Evolutionary conservation across 1,284 basidiomycete species (phyloP).

Genomic region (Erythrobasidium hasegawianum): DNA sequence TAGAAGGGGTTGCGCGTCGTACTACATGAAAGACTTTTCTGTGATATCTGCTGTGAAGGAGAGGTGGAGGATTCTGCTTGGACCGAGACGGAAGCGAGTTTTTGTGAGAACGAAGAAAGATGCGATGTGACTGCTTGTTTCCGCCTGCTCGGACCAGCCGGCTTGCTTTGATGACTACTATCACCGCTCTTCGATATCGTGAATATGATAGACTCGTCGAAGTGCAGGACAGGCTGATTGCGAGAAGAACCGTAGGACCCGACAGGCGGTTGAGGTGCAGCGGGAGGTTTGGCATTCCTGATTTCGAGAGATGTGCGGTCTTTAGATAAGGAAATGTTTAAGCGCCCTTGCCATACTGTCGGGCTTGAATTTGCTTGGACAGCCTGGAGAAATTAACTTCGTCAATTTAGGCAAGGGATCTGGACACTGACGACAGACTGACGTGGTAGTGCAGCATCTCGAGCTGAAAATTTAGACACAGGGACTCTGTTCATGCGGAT

Average conservation of each 20-base stretch:
- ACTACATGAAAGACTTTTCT: not conserved
- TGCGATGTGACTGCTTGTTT: not conserved
- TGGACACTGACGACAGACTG: slow-evolving; percentile 38
- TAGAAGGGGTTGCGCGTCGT: not conserved
- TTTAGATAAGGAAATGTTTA: slow-evolving; percentile 7
- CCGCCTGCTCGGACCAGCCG: not conserved
- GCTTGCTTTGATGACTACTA: not conserved
- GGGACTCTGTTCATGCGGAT: slow-evolving; percentile 62
- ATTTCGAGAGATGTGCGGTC: slow-evolving; percentile 17
- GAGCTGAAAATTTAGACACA: slow-evolving; percentile 76
- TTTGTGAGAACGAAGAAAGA: not conserved
- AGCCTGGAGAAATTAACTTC: too few species aligned
- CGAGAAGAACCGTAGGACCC: not conserved
- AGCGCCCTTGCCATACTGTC: slow-evolving; percentile 30
- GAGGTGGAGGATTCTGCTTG: not conserved
- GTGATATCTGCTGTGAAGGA: not conserved
- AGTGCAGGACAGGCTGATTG: not conserved
- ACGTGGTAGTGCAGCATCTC: slow-evolving; percentile 77
- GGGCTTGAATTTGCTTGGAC: slow-evolving; percentile 62
- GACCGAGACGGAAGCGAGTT: not conserved
- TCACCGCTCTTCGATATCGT: not conserved
- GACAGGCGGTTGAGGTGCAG: slow-evolving; percentile 3
- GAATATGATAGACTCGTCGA: not conserved
- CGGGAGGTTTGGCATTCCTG: slow-evolving; percentile 1
- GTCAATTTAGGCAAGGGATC: too few species aligned